Evolutionary conservation across 2,329 filamentous ascomycete species (phyloP).

Genomic region (Calonectria pteridis): DNA sequence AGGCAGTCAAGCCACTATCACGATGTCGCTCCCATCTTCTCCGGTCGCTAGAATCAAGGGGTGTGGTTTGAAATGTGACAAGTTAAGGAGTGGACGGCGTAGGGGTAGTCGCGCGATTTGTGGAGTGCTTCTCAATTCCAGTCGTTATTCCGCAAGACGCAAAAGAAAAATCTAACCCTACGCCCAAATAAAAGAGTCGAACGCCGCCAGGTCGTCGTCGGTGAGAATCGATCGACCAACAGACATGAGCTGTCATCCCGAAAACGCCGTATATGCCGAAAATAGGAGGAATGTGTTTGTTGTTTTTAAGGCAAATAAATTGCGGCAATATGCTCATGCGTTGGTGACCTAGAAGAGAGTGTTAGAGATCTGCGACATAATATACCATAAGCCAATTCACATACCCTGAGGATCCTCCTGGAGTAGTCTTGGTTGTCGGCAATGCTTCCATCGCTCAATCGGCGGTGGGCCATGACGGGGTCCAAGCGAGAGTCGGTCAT

Average conservation of each 20-base stretch:
- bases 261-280: conserved; percentile 59
- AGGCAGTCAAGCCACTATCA: conserved; percentile 27
- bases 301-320: conserved; percentile 30
- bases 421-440: conserved; percentile 98
- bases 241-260: conserved; percentile 54
- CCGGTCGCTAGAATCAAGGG: conserved; percentile 45
- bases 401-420: conserved; percentile 92
- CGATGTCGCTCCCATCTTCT: conserved; percentile 36
- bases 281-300: conserved; percentile 36
- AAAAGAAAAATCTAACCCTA: conserved; percentile 51
- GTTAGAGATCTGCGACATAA: conserved; percentile 28
- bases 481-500: conserved; percentile 89
- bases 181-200: conserved; percentile 51
- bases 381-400: conserved; percentile 43
- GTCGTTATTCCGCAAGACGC: conserved; percentile 46
- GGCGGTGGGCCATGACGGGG: conserved; percentile 83
- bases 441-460: conserved; percentile 95
- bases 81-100: conserved; percentile 57
- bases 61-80: conserved; percentile 42
- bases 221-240: conserved; percentile 48
- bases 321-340: conserved; percentile 57
- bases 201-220: conserved; percentile 53
- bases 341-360: conserved; percentile 64
- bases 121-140: conserved; percentile 47
- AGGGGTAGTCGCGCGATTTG: conserved; percentile 45